Percentiles rank a stretch among this genome's conserved stretches.
phyloP scores from a whole-genome alignment of 768 basidiomycete genomes.

The Dentipellis sp. region DNA sequence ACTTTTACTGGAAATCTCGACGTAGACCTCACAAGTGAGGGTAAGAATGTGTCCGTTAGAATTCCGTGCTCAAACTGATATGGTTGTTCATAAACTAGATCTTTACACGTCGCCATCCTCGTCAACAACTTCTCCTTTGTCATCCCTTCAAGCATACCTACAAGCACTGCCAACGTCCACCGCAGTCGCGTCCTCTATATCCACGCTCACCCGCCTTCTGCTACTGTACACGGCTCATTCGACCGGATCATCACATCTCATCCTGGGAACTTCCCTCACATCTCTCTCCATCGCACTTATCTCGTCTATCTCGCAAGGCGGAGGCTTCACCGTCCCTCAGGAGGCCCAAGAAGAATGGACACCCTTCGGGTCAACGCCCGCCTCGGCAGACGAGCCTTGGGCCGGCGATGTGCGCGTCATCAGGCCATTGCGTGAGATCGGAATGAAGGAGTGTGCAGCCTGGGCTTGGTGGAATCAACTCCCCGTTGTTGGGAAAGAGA shows the following conservation, averaged over 20 bases:
- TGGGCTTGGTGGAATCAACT: slow-evolving; percentile 71
- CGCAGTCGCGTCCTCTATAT: slow-evolving; percentile 49
- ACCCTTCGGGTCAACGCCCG: slow-evolving; percentile 15
- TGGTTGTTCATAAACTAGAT: slow-evolving; percentile 6
- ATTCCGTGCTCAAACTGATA: background rate
- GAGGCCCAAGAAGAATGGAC: slow-evolving; percentile 69
- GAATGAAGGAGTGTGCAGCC: slow-evolving; percentile 69
- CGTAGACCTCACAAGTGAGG: slow-evolving; percentile 41
- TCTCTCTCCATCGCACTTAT: slow-evolving; percentile 68
- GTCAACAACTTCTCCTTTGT: slow-evolving; percentile 15
- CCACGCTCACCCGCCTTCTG: slow-evolving; percentile 55
- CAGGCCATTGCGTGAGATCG: slow-evolving; percentile 63
- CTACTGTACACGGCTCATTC: slow-evolving; percentile 56
- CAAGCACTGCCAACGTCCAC: slow-evolving; percentile 67
- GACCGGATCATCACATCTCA: slow-evolving; percentile 58
- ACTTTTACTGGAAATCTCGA: slow-evolving; percentile 12
- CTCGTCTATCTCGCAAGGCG: slow-evolving; percentile 66
- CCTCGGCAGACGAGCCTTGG: slow-evolving; percentile 6
- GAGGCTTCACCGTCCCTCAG: slow-evolving; percentile 60
- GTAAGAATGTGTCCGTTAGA: slow-evolving; percentile 17
- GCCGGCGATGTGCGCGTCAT: slow-evolving; percentile 37
- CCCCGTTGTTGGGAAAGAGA: slow-evolving; percentile 40
- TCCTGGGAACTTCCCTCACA: slow-evolving; percentile 75
- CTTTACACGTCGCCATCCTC: slow-evolving; percentile 7
- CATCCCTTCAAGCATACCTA: slow-evolving; percentile 41